Percentiles rank a stretch among this genome's conserved stretches.
These are phyloP conservation scores for Naganishia sp. DNA, from an alignment of 1,284 basidiomycete species.

Conservation along the genomic window DNA sequence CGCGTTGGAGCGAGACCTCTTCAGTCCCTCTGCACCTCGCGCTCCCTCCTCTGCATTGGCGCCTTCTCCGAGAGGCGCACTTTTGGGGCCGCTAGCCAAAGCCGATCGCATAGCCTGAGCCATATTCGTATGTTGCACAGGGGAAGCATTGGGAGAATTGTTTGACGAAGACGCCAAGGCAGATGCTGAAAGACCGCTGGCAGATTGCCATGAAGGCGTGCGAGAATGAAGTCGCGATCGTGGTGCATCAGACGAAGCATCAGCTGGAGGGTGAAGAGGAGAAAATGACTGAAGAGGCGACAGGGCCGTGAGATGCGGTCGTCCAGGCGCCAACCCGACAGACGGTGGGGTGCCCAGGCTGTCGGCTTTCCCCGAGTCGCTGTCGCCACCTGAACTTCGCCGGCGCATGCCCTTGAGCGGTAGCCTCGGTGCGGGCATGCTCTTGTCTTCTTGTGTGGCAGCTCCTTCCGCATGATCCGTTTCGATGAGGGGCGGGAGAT, in stretches of 20 bases:
- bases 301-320: slow-evolving; percentile 60
- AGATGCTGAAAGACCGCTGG: slow-evolving; percentile 8
- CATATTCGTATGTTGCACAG: not conserved
- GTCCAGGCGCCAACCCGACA: slow-evolving; percentile 50
- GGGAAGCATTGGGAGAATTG: slow-evolving; percentile 4
- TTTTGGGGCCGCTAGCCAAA: not conserved
- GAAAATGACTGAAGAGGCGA: slow-evolving; percentile 51
- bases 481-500: slow-evolving; percentile 18
- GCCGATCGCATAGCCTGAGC: slow-evolving; percentile 1
- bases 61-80: slow-evolving; percentile 10
- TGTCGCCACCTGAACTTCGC: slow-evolving; percentile 17
- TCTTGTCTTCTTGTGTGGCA: not conserved
- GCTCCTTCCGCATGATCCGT: slow-evolving; percentile 1
- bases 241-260: slow-evolving; percentile 18
- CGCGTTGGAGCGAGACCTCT: slow-evolving; percentile 31
- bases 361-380: slow-evolving; percentile 10
- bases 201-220: slow-evolving; percentile 14
- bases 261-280: slow-evolving; percentile 37
- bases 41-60: slow-evolving; percentile 1
- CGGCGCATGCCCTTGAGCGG: slow-evolving; percentile 6
- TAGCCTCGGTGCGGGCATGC: not conserved
- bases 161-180: not conserved
- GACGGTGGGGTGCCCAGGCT: not conserved
- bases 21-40: slow-evolving; percentile 2
- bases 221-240: slow-evolving; percentile 17